Evolutionary conservation across 495 filamentous ascomycete species (phyloP), one percentile per base, ranked within the genome.

Genomic region (Durotheca rogersii): DNA sequence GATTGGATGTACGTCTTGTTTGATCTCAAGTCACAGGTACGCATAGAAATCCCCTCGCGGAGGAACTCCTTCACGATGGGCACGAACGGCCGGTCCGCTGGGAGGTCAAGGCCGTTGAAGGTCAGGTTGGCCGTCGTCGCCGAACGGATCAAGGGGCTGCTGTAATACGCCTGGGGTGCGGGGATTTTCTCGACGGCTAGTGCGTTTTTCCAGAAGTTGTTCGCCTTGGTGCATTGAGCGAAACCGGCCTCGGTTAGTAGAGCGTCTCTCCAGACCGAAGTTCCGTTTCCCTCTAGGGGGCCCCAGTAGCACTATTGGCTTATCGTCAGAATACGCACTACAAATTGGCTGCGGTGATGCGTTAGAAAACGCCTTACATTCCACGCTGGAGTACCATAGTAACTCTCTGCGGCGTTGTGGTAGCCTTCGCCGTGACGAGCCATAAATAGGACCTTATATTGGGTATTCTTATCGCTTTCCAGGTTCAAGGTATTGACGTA

Each of bases 11-110:
- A 75, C 4, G 73, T 67, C 42, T 75, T 80, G 33, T 51, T 76
- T 27, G 74, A 74, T 3, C 88, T 73, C 25, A 81, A 76, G 65
- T 92, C 87, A 58, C 87, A 92, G 10, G 87, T 88, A 60, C 90
- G 87, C 36, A 86, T 78, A 44, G 80, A 81, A 41, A 91, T 83
- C 0, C 74, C 75, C 56, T 92, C 88, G 43, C 88, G 80, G 55
- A 91, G 67, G 33, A 79, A 65, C 60, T 90, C 86, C 56, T 85
- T 87, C 47, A 90, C 70, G 0, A 69, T 70, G 0, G 86, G 86
- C 1, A 68, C 67, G 62, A 88, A 89, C 4, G 82, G 68, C 19
- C 64, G 53, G 12, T 56, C 51, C 9, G 49, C 36, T 0, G 84
- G 83, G 0, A 86, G 64, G 6, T 64, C 32, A 3, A 89, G 73